These are phyloP conservation scores for Symmetrospora coprosmae DNA, from an alignment of 768 basidiomycete species.

Conservation along the genomic window DNA sequence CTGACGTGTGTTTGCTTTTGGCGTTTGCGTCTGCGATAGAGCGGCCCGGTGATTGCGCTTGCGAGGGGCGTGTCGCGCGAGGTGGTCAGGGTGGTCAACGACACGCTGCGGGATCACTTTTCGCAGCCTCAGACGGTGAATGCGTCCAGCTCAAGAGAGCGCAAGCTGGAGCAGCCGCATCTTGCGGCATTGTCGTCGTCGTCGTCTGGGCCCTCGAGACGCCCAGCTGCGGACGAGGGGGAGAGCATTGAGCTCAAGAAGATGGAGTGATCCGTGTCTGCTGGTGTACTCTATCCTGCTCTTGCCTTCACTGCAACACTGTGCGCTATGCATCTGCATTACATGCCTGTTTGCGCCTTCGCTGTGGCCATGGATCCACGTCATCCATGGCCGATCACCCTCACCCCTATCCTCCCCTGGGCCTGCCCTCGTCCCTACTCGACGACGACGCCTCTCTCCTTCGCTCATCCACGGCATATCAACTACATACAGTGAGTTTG, in stretches of 20 bases:
- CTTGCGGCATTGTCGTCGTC: background rate
- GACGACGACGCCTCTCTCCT: too few species aligned
- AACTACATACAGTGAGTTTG: too few species aligned
- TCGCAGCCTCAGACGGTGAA: background rate
- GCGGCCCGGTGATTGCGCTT: conserved; percentile 30
- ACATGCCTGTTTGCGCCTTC: too few species aligned
- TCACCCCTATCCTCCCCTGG: too few species aligned
- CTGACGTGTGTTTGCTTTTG: background rate
- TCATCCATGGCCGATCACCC: too few species aligned
- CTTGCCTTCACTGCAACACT: too few species aligned
- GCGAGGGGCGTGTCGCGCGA: conserved; percentile 29
- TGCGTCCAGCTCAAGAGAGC: too few species aligned
- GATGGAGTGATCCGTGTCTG: conserved; percentile 5
- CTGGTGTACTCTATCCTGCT: too few species aligned
- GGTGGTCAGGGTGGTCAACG: conserved; percentile 29
- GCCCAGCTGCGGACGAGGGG: background rate
- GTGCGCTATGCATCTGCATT: too few species aligned
- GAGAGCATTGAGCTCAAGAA: conserved; percentile 20
- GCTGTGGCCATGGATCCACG: too few species aligned
- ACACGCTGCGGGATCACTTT: conserved; percentile 25
- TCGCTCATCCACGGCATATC: too few species aligned
- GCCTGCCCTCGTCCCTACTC: too few species aligned
- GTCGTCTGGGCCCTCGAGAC: background rate
- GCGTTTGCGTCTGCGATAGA: conserved; percentile 9
- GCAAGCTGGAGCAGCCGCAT: conserved; percentile 13